Evolutionary conservation across 306 rosid genomes (phyloP).

Genomic region (Vachellia pachyceras): DNA sequence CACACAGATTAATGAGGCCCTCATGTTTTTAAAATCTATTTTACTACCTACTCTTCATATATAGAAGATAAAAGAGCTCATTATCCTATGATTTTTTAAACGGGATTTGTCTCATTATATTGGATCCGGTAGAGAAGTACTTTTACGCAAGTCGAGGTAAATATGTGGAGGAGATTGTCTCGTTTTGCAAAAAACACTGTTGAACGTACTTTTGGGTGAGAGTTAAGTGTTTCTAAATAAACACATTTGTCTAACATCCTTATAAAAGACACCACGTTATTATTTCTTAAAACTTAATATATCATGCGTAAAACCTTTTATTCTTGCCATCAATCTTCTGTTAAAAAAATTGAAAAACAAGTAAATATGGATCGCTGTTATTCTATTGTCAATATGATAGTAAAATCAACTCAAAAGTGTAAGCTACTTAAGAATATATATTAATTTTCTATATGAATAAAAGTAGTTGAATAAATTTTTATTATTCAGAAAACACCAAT

Average conservation of each 20-base stretch:
- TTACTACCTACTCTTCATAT: background rate
- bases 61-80: background rate
- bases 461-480: background rate
- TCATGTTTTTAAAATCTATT: background rate
- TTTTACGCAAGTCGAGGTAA: too few species aligned
- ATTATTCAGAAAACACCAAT: background rate
- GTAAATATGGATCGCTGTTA: background rate
- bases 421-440: background rate
- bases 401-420: background rate
- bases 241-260: too few species aligned
- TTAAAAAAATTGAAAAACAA: background rate
- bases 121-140: too few species aligned
- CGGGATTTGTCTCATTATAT: background rate
- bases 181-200: too few species aligned
- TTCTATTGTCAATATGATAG: background rate
- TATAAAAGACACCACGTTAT: background rate
- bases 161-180: too few species aligned
- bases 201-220: too few species aligned
- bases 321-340: background rate
- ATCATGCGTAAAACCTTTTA: too few species aligned
- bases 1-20: background rate
- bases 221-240: too few species aligned
- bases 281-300: background rate
- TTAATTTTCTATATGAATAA: background rate
- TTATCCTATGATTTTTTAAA: background rate